Base-by-base conservation (phyloP, 1,284 basidiomycete species). In the Trichosporon ovoides region DNA sequence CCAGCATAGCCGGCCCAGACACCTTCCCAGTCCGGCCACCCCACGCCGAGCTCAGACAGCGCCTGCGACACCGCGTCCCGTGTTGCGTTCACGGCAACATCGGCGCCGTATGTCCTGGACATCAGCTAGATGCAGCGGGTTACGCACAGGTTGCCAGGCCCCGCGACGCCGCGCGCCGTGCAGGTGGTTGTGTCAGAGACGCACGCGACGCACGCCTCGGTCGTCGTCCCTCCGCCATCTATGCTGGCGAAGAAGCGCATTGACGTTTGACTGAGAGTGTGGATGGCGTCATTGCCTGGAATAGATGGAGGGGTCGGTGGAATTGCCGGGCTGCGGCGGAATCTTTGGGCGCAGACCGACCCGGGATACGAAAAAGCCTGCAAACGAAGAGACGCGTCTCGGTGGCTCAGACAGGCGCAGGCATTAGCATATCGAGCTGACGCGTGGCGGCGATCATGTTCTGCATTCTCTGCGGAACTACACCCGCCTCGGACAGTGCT, bases 221-320 rank as follows among this genome's bases (percentile, higher is more conserved):
- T 64, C 60, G 62, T 64, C 14, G 58, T 64, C 36, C 63, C 63
- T n/a, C 63, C 63, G 31, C 63, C 63, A 37, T 64, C 63, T 48
- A 64, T 56, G 51, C 60, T 60, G 51, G 62, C 60, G 52, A 48
- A 51, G 38, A 22, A 33, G 16, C 56, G 31, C 59, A 61, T 61
- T 14, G n/a, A n/a, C n/a, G n/a, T n/a, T n/a, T n/a, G n/a, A n/a
- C n/a, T n/a, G n/a, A n/a, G n/a, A n/a, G n/a, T n/a, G n/a, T n/a
- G n/a, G n/a, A n/a, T n/a, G n/a, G n/a, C n/a, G n/a, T n/a, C n/a
- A n/a, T n/a, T n/a, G n/a, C n/a, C n/a, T n/a, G n/a, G n/a, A n/a
- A n/a, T n/a, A n/a, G n/a, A n/a, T n/a, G n/a, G n/a, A n/a, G n/a
- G n/a, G n/a, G n/a, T n/a, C n/a, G n/a, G n/a, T n/a, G n/a, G n/a